phyloP scores from a whole-genome alignment of 768 basidiomycete species.

The Psilocybe tampanensis region DNA sequence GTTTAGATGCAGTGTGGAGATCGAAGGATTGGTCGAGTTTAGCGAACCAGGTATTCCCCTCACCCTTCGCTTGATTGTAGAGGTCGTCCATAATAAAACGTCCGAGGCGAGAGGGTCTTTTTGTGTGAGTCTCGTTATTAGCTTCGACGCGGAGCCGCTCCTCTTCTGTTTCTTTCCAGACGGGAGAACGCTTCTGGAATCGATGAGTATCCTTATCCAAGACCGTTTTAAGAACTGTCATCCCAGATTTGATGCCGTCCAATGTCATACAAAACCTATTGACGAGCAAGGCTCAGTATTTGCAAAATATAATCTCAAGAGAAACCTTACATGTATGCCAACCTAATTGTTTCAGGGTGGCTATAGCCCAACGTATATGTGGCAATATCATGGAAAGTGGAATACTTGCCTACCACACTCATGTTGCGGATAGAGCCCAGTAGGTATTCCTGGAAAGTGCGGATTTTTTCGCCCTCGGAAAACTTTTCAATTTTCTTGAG shows the following conservation, averaged over 20 bases:
- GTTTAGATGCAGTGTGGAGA: conserved; percentile 4
- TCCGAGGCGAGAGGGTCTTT: conserved; percentile 19
- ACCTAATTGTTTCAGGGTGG: conserved; percentile 46
- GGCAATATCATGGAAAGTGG: conserved; percentile 55
- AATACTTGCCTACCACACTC: conserved; percentile 55
- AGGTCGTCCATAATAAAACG: conserved; percentile 50
- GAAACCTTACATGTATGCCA: conserved; percentile 51
- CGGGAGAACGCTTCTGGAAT: conserved; percentile 22
- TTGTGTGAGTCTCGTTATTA: conserved; percentile 27
- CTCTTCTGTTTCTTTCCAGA: conserved; percentile 36
- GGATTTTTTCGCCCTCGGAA: conserved; percentile 27
- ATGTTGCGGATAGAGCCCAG: conserved; percentile 50
- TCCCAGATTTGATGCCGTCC: conserved; percentile 65
- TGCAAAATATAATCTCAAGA: neutral
- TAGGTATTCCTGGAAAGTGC: conserved; percentile 49
- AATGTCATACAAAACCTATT: conserved; percentile 54
- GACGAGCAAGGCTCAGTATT: neutral
- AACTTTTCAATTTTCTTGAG: conserved; percentile 25
- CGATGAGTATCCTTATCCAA: conserved; percentile 21
- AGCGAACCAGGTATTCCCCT: conserved; percentile 19
- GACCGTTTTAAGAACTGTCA: conserved; percentile 37
- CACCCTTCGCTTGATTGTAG: conserved; percentile 24
- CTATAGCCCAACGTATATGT: conserved; percentile 56
- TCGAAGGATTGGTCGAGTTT: conserved; percentile 32
- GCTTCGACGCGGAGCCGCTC: conserved; percentile 17